Evolutionary conservation across 352 stramenopile species (phyloP), one percentile per base, ranked within the genome.

Genomic region (Phytopythium chamaehyphon): DNA sequence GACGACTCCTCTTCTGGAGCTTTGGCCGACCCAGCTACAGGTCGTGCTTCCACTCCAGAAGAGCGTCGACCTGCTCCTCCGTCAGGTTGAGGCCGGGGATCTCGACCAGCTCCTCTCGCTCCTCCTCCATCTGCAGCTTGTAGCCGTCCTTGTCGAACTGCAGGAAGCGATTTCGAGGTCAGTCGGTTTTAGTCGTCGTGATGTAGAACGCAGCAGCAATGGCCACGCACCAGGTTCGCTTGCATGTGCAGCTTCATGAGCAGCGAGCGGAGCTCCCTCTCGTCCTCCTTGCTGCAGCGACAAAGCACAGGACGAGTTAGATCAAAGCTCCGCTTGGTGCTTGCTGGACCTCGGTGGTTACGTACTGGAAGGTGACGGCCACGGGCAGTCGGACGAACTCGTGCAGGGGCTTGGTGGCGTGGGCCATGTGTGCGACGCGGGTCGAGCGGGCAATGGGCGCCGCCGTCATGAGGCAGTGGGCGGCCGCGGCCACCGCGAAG

Each of bases 31-130:
- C 43, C n/a, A n/a, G 2, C 69, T 82, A 73, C 57, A 87, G 59
- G 54, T 83, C 63, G 74, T 92, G 78, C 70, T 93, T 93, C 82
- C 82, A 93, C 73, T 85, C 88, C 58, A 93, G 67, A 47, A 93
- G 76, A 45, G 71, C 75, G 28, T 82, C 68, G 40, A 86, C 52
- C 61, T 89, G 77, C 51, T 86, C 73, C 43, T 70, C 38, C 12
- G 66, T 65, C 49, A 89, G 61, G 42, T 89, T 67, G 47, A 88
- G 56, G 21, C 69, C 77, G 16, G 59, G 46, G 47, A 92, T 83
- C 53, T 77, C 66, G 26, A 71, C 76, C 47, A 92, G 67, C 5
- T 67, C 77, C 57, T 83, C 64, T 57, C 76, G 76, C 62, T 93
- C 82, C 61, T 84, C 65, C 38, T 71, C 61, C 16, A 88, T 59